Conservation (phyloP, 352 stramenopile species). For the Globisporangium alternatum region DNA sequence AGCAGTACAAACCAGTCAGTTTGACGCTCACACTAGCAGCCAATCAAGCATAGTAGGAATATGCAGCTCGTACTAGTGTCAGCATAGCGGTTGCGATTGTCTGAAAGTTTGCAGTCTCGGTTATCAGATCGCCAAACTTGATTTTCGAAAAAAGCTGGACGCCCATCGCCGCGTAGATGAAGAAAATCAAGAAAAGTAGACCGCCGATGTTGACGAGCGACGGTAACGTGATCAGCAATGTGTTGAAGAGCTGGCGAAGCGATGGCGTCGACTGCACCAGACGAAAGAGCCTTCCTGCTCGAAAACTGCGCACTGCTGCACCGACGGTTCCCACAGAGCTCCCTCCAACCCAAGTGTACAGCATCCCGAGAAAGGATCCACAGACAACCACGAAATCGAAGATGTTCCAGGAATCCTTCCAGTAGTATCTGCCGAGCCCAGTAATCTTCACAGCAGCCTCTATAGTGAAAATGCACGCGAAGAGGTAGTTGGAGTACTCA, state of each 20-base stretch:
- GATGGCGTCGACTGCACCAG: constrained; percentile 72
- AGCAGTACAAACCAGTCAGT: constrained; percentile 26
- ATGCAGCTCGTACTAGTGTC: constrained; percentile 37
- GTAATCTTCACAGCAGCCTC: constrained; percentile 86
- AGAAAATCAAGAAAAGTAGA: constrained; percentile 89
- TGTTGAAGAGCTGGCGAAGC: constrained; percentile 87
- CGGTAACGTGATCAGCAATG: constrained; percentile 82
- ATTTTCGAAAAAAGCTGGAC: constrained; percentile 91
- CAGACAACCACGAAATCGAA: constrained; percentile 80
- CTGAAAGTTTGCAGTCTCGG: constrained; percentile 85
- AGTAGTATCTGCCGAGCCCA: constrained; percentile 77
- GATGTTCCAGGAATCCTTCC: constrained; percentile 74
- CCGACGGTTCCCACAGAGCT: constrained; percentile 48
- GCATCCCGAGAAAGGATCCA: constrained; percentile 43
- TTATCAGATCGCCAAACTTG: constrained; percentile 61
- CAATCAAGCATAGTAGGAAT: neutral
- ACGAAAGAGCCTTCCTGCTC: constrained; percentile 72
- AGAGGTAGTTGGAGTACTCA: constrained; percentile 74
- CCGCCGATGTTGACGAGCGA: constrained; percentile 85
- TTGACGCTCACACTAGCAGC: neutral
- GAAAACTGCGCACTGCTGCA: constrained; percentile 76
- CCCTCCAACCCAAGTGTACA: constrained; percentile 44
- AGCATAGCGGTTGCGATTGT: constrained; percentile 70
- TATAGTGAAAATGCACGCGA: constrained; percentile 77
- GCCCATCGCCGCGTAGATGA: constrained; percentile 90